phyloP scores from a whole-genome alignment of 257 asterid species.

The Eucommia ulmoides region DNA sequence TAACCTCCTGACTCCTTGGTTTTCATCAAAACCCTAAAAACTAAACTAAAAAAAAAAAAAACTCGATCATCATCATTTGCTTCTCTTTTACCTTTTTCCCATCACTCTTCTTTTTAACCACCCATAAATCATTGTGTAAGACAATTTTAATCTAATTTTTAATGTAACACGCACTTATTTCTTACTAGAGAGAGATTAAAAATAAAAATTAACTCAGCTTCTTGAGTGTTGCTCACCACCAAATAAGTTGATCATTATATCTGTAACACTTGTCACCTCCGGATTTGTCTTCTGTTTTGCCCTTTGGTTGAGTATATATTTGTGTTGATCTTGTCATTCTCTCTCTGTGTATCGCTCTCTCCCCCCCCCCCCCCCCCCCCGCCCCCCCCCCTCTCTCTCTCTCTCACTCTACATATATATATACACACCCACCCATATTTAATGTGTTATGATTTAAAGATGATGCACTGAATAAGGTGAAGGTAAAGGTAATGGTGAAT shows the following conservation, averaged over 20 bases:
- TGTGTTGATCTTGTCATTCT: neutral
- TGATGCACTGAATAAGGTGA: conserved; percentile 12
- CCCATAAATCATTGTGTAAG: neutral
- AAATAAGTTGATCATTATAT: conserved; percentile 49
- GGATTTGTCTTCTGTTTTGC: too few species aligned
- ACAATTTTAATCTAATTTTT: too few species aligned
- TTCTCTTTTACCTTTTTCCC: conserved; percentile 4
- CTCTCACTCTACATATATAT: neutral
- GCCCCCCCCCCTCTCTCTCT: too few species aligned
- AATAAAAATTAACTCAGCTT: too few species aligned
- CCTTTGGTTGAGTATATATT: too few species aligned
- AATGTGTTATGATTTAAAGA: conserved; percentile 14
- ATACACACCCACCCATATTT: too few species aligned
- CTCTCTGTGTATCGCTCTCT: neutral
- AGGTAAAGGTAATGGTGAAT: conserved; percentile 25
- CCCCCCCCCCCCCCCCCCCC: too few species aligned
- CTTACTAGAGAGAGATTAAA: too few species aligned
- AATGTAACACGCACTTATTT: conserved; percentile 30
- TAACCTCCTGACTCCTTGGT: conserved; percentile 11
- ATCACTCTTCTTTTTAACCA: conserved; percentile 5
- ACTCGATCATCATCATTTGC: conserved; percentile 22
- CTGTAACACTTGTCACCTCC: conserved; percentile 41
- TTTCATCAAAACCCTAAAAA: too few species aligned
- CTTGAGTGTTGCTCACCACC: conserved; percentile 33
- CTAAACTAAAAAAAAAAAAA: too few species aligned